phyloP scores from a whole-genome alignment of 441 rosid species.

The Gossypium davidsonii region DNA sequence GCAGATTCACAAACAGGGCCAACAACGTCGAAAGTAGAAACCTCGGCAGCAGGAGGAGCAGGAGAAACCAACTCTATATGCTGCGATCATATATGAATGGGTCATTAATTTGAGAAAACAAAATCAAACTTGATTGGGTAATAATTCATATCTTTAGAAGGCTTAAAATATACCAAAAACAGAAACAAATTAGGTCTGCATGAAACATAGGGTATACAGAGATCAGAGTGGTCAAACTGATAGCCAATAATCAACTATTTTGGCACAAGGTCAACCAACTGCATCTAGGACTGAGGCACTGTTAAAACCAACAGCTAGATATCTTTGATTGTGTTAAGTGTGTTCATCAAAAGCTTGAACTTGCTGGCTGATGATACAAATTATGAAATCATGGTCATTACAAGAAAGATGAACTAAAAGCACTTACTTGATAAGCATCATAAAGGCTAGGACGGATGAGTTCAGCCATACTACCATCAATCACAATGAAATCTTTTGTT shows the following conservation, averaged over 20 bases:
- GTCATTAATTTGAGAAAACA: background rate
- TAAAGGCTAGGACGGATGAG: conserved; percentile 98
- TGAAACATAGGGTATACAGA: background rate
- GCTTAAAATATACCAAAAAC: background rate
- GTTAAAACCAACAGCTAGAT: background rate
- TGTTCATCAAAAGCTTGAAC: background rate
- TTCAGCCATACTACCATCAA: conserved; percentile 98
- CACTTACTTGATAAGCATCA: conserved; percentile 86
- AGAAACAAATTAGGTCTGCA: background rate
- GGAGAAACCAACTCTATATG: conserved; percentile 97
- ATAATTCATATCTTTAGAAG: background rate
- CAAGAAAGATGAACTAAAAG: background rate
- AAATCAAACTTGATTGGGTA: conserved; percentile 18
- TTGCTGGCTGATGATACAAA: background rate
- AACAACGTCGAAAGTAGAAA: conserved; percentile 78
- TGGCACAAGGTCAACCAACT: background rate
- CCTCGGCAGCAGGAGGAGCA: conserved; percentile 46
- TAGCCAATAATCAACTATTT: background rate
- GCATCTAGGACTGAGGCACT: background rate
- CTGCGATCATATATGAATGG: conserved; percentile 31
- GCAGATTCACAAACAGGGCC: conserved; percentile 99
- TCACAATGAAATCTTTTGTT: conserved; percentile 79
- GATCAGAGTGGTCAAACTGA: background rate
- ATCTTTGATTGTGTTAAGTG: background rate
- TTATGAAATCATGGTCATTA: background rate